Percentiles rank a stretch among this genome's conserved stretches.
Evolutionary conservation across 2,329 filamentous ascomycete genomes (phyloP).

Genomic region (Arthrobotrys entomopaga): DNA sequence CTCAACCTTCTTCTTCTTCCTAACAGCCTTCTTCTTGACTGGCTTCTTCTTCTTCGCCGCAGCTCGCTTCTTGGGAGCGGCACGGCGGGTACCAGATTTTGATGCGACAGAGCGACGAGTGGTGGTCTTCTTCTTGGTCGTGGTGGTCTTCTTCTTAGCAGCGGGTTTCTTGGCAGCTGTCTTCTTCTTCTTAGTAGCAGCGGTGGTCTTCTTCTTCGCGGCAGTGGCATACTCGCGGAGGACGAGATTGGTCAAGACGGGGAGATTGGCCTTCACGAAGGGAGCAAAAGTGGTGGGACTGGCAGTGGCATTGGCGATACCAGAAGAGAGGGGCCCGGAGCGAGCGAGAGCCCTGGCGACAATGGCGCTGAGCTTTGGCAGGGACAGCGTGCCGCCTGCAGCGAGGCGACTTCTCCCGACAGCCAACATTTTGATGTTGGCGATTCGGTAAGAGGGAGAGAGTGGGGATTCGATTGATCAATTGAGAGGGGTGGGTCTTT

Average conservation of each 20-base stretch:
- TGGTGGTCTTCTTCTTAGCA: slow-evolving; percentile 21
- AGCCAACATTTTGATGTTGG: slow-evolving; percentile 36
- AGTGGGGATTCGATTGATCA: neutral
- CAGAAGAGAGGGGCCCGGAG: slow-evolving; percentile 45
- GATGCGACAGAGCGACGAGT: slow-evolving; percentile 38
- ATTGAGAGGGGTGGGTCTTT: neutral
- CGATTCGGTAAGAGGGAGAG: neutral
- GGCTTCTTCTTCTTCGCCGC: slow-evolving; percentile 44
- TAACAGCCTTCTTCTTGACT: slow-evolving; percentile 22
- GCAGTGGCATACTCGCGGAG: slow-evolving; percentile 52
- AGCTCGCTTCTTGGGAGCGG: slow-evolving; percentile 31
- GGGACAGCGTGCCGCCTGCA: slow-evolving; percentile 38
- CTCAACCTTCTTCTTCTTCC: slow-evolving; percentile 23
- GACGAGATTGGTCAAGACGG: slow-evolving; percentile 34
- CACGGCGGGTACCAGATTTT: slow-evolving; percentile 46
- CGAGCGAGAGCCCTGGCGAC: slow-evolving; percentile 47
- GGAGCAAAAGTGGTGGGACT: slow-evolving; percentile 43
- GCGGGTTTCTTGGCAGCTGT: slow-evolving; percentile 20
- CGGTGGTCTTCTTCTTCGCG: slow-evolving; percentile 29
- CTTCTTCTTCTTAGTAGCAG: slow-evolving; percentile 31
- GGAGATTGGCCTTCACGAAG: slow-evolving; percentile 53
- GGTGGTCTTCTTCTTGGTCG: slow-evolving; percentile 25
- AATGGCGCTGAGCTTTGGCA: slow-evolving; percentile 48
- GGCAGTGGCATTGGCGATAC: slow-evolving; percentile 35
- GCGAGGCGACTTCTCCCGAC: slow-evolving; percentile 50